Evolutionary conservation across 2,329 filamentous ascomycete species (phyloP), one percentile per base, ranked within the genome.

Genomic region (Grosmannia clavigera): DNA sequence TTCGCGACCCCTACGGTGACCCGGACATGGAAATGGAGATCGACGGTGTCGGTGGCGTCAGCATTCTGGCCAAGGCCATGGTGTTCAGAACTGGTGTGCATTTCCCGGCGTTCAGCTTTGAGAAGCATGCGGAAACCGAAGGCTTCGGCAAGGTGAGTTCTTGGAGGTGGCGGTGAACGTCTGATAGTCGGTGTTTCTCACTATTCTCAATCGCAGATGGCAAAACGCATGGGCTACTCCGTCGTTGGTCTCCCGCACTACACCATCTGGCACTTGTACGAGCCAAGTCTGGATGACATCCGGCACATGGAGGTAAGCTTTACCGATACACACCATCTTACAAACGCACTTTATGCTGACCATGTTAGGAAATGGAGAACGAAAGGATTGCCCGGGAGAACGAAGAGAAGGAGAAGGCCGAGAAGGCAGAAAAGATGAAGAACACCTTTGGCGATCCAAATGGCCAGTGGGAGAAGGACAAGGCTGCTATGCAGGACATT

Each of bases 21-120:
- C 92, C 92, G 25, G 94, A 99, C 70, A 96, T 97, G 87, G 94
- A 99, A 71, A 97, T 99, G 94, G 94, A 99, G 68, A 92, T 99
- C 67, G 94, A 99, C 67, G 94, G 94, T 65, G 92, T 99, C 55
- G 92, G 94, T 57, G 94, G 94, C 74, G 94, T 99, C 67, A 96
- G 91, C 75, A 99, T 99, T 68, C 75, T 99, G 67, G 92, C 94
- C 54, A 99, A 97, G 74, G 94, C 94, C 2, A 88, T 87, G 67
- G 94, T 99, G 0, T 99, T 99, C 78, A 85, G 94, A 63, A 87
- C 89, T 54, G 94, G 94, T 52, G 92, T 95, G 40, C 94, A 99
- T 73, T 99, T 99, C 75, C 94, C 94, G 3, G 94, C 94, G 1
- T 99, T 99, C 71, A 96, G 91, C 70, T 99, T 99, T 65, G 90